Evolutionary conservation across 805 yeast genomes (phyloP), one percentile per base, ranked within the genome.

Genomic region (Candida morakotiae): DNA sequence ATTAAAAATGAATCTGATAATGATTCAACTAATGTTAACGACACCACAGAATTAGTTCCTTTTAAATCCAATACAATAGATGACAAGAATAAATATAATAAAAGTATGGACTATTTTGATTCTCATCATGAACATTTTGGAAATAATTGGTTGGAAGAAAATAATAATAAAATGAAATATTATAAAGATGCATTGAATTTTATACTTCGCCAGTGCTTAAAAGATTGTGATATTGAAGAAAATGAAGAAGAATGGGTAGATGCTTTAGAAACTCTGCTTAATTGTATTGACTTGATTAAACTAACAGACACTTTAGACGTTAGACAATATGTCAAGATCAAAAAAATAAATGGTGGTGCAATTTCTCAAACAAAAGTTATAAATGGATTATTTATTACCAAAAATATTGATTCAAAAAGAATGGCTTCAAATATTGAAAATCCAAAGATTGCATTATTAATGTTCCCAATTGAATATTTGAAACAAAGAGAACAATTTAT

Each of bases 381-480:
- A 3, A 80, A 83, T 51, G 99, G 98, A 0, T 60, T 87, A 4
- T 83, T 87, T 3, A 87, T 89, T 58, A 83, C 97, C 0, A 87
- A 88, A 46, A 77, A 81, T 13, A 65, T 89, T 30, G 95, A 96
- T 3, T 67, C 85, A 26, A 86, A 82, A 51, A 56, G 74, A 1
- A 94, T 93, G 98, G 76, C 87, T 0, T 57, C 76, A 5, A 52
- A 56, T 17, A 67, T 94, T 6, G 50, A 54, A 0, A 70, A 75
- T 35, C 98, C 99, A 0, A 74, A 80, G 38, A 83, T 93, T 27
- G 78, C 91, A 41, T 67, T 94, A 13, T 71, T 93, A 5, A 81
- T 88, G 69, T 93, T 93, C 51, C 96, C 97, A 0, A 63, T 93
- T 18, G 98, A 89, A 52, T 93, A 87, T 47, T 68, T 80, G 41